These are phyloP conservation scores for Wickerhamomyces bisporus DNA, from an alignment of 805 yeast genomes.

Conservation along the genomic window DNA sequence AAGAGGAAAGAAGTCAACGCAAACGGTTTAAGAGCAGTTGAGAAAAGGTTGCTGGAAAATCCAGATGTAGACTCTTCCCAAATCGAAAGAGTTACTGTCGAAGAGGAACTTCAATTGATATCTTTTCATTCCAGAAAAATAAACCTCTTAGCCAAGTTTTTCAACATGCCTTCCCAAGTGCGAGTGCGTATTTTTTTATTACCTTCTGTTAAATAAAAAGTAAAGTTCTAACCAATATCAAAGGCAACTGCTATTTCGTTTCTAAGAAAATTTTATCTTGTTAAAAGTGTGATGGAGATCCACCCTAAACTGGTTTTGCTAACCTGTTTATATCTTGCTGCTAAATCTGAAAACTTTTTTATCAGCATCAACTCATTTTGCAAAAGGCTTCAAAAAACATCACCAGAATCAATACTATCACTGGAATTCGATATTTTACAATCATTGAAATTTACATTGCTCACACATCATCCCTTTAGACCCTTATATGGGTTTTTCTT, in stretches of 20 bases:
- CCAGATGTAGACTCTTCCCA: constrained; percentile 27
- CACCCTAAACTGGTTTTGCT: constrained; percentile 82
- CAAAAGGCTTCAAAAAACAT: constrained; percentile 60
- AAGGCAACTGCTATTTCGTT: constrained; percentile 77
- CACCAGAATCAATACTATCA: constrained; percentile 62
- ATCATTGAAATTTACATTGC: constrained; percentile 69
- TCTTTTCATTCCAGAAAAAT: constrained; percentile 69
- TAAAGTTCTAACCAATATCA: neutral
- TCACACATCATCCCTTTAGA: constrained; percentile 83
- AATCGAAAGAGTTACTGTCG: constrained; percentile 40
- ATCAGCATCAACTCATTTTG: constrained; percentile 80
- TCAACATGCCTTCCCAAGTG: constrained; percentile 84
- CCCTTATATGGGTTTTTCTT: constrained; percentile 93
- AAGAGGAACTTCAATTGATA: constrained; percentile 69
- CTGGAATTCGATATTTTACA: constrained; percentile 76
- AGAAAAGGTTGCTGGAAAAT: constrained; percentile 28
- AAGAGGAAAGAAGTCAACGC: constrained; percentile 47
- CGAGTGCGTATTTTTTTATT: constrained; percentile 28
- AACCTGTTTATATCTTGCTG: constrained; percentile 83
- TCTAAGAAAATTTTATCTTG: constrained; percentile 73
- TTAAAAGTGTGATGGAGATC: constrained; percentile 77
- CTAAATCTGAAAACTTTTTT: constrained; percentile 88
- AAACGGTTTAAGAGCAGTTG: constrained; percentile 38
- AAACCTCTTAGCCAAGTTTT: constrained; percentile 61
- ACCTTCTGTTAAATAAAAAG: too few species aligned